phyloP scores from a whole-genome alignment of 768 basidiomycete species.

The Mycena floridula region DNA sequence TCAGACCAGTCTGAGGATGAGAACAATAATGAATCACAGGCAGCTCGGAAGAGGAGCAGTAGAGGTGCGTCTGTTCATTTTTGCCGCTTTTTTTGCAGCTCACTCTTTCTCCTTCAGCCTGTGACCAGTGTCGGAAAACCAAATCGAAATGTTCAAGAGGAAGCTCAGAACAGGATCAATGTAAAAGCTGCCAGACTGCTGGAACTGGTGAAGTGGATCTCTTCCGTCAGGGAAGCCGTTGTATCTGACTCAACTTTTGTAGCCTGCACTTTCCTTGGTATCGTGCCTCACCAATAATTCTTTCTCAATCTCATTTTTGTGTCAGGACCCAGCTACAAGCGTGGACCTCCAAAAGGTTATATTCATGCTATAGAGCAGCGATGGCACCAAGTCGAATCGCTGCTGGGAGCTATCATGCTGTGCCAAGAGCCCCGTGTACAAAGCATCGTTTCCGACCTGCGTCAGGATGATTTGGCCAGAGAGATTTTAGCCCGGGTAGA shows the following conservation, averaged over 20 bases:
- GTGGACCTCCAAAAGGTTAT: conserved; percentile 86
- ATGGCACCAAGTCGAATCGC: conserved; percentile 88
- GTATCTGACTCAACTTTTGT: conserved; percentile 8
- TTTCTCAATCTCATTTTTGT: conserved; percentile 1
- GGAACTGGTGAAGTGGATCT: conserved; percentile 36
- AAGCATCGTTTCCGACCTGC: conserved; percentile 53
- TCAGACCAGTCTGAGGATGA: conserved; percentile 61
- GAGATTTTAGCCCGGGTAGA: conserved; percentile 77
- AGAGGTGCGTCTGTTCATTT: conserved; percentile 36
- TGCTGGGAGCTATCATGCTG: conserved; percentile 77
- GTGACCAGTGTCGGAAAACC: conserved; percentile 83
- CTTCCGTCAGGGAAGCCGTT: neutral
- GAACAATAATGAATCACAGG: conserved; percentile 29
- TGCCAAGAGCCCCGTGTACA: conserved; percentile 64
- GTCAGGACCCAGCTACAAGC: conserved; percentile 71
- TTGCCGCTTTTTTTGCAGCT: conserved; percentile 7
- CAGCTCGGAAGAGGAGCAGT: conserved; percentile 56
- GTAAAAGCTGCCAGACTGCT: conserved; percentile 57
- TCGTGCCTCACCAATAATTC: neutral
- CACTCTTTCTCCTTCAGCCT: conserved; percentile 41
- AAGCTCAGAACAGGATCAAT: conserved; percentile 38
- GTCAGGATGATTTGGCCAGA: conserved; percentile 67
- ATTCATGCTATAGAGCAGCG: conserved; percentile 90
- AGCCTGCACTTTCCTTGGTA: conserved; percentile 65
- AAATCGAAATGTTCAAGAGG: conserved; percentile 80